Conservation (phyloP, 371 early-diverging fungal species). For the Syncephalastrum sp. region DNA sequence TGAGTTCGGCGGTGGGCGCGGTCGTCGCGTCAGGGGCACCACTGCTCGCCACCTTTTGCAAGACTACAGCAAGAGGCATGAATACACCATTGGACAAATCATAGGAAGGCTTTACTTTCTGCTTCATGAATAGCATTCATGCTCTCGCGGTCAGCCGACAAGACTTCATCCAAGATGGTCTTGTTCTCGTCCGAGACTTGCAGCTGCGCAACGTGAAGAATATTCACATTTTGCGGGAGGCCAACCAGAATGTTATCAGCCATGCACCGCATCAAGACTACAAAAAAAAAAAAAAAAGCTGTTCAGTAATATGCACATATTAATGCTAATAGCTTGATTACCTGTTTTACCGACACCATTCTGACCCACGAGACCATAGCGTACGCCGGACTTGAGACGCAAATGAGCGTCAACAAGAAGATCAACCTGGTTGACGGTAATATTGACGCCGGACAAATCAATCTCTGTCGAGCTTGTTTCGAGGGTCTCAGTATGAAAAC, state of each 20-base stretch:
- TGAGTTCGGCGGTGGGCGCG: constrained; percentile 19
- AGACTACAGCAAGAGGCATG: constrained; percentile 13
- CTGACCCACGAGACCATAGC: constrained; percentile 80
- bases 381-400: constrained; percentile 56
- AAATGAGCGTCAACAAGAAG: constrained; percentile 68
- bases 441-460: constrained; percentile 75
- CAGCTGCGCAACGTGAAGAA: constrained; percentile 79
- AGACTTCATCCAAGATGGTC: constrained; percentile 66
- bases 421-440: constrained; percentile 61
- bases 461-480: constrained; percentile 58
- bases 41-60: constrained; percentile 44
- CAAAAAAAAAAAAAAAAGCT: neutral
- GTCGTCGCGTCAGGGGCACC: constrained; percentile 1
- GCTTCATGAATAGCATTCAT: constrained; percentile 28
- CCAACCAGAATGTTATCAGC: constrained; percentile 75
- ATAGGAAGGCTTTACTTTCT: constrained; percentile 23
- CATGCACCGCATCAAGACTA: constrained; percentile 71
- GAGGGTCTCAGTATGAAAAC: constrained; percentile 84
- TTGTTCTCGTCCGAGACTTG: constrained; percentile 48
- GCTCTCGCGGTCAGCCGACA: constrained; percentile 69
- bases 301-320: neutral
- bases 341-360: constrained; percentile 94
- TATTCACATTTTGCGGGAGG: constrained; percentile 72
- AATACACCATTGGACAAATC: constrained; percentile 4
- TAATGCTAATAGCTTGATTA: constrained; percentile 10